Evolutionary conservation across 2,329 filamentous ascomycete species (phyloP), one percentile per base, ranked within the genome.

Genomic region (Nemania bipapillata): DNA sequence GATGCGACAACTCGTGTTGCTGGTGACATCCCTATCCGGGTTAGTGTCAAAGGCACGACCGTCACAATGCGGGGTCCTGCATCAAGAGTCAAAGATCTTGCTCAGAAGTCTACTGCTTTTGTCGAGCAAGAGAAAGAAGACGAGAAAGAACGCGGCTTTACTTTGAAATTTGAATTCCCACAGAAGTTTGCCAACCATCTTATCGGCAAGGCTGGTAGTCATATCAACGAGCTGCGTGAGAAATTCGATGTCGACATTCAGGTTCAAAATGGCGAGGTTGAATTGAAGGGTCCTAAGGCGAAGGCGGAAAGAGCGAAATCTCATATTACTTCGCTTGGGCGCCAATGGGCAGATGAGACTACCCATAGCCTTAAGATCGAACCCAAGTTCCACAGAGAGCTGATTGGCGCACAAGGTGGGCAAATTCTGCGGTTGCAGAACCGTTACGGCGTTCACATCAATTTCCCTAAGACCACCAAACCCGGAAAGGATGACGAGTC

Each of bases 351-450:
- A 61, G 96, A 99, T 76, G 96, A 99, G 83, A 90, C 92, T 4
- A 97, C 91, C 1, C 91, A 97, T 79, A 84, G 89, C 12, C 85
- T 99, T 63, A 97, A 96, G 85, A 92, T 99, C 74, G 93, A 96
- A 65, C 91, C 95, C 63, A 93, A 97, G 82, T 98, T 92, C 81
- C 96, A 99, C 82, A 89, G 93, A 68, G 94, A 97, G 79, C 86
- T 99, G 63, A 99, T 99, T 75, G 96, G 96, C 56, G 88, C 92
- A 22, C 91, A 92, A 76, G 96, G 96, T 68, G 89, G 86, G 77
- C 92, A 96, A 78, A 95, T 99, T 77, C 96, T 96, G 82, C 91
- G 92, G 73, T 87, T 99, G 26, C 94, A 99, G 81, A 93, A 91
- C 64, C 91, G 94, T 54, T 97, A 99, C 85, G 91, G 92, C 78